A percentile compares a stretch with the other conserved stretches of the same genome.
Conservation (phyloP, 345 rosid species). For the Rhizophora mangle region DNA sequence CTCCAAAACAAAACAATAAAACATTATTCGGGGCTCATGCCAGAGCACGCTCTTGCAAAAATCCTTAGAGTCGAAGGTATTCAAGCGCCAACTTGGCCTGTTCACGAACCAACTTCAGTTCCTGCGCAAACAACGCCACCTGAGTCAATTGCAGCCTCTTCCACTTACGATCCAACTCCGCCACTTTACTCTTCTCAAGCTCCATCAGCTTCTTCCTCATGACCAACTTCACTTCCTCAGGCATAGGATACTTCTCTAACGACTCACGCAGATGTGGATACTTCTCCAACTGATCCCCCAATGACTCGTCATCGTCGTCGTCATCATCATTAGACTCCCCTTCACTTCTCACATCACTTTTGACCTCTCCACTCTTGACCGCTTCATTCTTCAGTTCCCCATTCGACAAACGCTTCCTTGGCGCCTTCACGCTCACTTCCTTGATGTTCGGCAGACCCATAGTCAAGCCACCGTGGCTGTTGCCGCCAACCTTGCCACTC, state of each 20-base stretch:
- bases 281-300: conserved; percentile 11
- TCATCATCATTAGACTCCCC: background rate
- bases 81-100: conserved; percentile 7
- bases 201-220: conserved; percentile 1
- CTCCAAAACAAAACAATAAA: too few species aligned
- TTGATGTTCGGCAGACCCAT: background rate
- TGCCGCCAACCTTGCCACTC: background rate
- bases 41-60: too few species aligned
- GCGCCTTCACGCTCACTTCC: background rate
- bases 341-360: background rate
- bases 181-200: conserved; percentile 15
- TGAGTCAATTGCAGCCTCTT: conserved; percentile 14
- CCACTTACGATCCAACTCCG: conserved; percentile 23
- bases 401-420: background rate
- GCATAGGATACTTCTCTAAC: conserved; percentile 9
- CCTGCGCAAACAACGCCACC: conserved; percentile 25
- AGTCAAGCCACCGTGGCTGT: background rate
- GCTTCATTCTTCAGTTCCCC: background rate
- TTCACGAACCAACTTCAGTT: conserved; percentile 22
- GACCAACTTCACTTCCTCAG: background rate
- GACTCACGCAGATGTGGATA: conserved; percentile 15
- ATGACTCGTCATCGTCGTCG: background rate
- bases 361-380: background rate
- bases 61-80: background rate
- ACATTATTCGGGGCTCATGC: too few species aligned